A percentile compares a stretch with the other conserved stretches of the same genome.
phyloP scores from a whole-genome alignment of 805 yeast genomes.

The Brettanomyces naardenensis region DNA sequence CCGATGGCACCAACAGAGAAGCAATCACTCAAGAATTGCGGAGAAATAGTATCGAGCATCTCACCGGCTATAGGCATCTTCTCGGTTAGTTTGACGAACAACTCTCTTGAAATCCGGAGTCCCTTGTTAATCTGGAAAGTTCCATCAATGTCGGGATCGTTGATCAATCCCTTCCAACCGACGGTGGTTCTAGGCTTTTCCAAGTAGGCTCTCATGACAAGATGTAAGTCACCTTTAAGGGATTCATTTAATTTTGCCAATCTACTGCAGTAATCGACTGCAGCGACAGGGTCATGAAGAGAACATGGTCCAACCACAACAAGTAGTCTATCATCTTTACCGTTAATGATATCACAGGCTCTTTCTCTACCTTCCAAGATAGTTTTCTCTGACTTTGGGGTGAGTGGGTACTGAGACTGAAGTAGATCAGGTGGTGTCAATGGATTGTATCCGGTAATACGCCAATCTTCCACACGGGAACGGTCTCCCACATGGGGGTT shows the following conservation, averaged over 20 bases:
- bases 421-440: conserved; percentile 90
- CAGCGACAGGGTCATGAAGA: conserved; percentile 89
- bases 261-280: conserved; percentile 75
- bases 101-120: conserved; percentile 75
- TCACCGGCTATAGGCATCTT: conserved; percentile 91
- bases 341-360: conserved; percentile 65
- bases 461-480: conserved; percentile 65
- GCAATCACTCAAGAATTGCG: conserved; percentile 88
- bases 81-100: conserved; percentile 77
- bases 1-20: conserved; percentile 97
- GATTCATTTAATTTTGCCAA: conserved; percentile 52
- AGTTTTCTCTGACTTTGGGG: conserved; percentile 48
- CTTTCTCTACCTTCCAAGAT: conserved; percentile 73
- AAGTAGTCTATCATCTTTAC: conserved; percentile 79
- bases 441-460: conserved; percentile 87
- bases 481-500: conserved; percentile 84
- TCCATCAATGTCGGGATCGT: conserved; percentile 94
- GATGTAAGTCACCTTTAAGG: conserved; percentile 65
- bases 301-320: conserved; percentile 97
- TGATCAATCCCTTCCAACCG: conserved; percentile 98
- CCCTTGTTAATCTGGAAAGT: conserved; percentile 94
- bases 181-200: conserved; percentile 98
- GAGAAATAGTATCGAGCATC: conserved; percentile 96
- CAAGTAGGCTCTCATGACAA: conserved; percentile 95
- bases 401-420: conserved; percentile 76